Evolutionary conservation across 1,284 basidiomycete genomes (phyloP).

Genomic region (Cryptococcus wingfieldii): DNA sequence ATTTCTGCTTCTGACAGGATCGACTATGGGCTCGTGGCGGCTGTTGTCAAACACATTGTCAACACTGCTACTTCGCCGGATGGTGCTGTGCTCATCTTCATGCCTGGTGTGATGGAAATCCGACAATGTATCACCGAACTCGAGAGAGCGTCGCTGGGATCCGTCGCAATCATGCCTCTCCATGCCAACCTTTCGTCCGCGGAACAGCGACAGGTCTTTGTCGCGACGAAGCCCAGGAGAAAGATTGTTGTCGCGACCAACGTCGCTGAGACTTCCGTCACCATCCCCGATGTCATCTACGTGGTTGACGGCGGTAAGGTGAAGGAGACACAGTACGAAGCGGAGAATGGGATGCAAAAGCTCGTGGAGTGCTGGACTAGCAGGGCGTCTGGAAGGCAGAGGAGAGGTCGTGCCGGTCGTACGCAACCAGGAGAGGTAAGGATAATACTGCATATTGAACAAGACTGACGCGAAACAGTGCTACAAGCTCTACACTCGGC

Average conservation of each 20-base stretch:
- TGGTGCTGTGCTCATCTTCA: slow-evolving; percentile 77
- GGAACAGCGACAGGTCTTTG: slow-evolving; percentile 82
- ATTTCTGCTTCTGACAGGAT: slow-evolving; percentile 63
- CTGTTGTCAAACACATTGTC: slow-evolving; percentile 65
- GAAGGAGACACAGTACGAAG: slow-evolving; percentile 82
- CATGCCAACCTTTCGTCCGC: slow-evolving; percentile 84
- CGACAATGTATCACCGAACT: slow-evolving; percentile 72
- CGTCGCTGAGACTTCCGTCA: slow-evolving; percentile 83
- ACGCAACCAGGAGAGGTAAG: slow-evolving; percentile 64
- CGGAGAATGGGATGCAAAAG: slow-evolving; percentile 67
- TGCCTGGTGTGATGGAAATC: slow-evolving; percentile 84
- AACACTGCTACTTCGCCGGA: slow-evolving; percentile 50
- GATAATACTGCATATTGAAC: not conserved
- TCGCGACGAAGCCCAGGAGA: slow-evolving; percentile 61
- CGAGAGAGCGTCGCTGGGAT: slow-evolving; percentile 47
- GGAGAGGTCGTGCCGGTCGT: slow-evolving; percentile 84
- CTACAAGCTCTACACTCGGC: slow-evolving; percentile 75
- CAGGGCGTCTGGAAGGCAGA: slow-evolving; percentile 74
- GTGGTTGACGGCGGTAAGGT: slow-evolving; percentile 83
- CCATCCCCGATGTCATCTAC: slow-evolving; percentile 83
- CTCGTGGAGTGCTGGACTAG: slow-evolving; percentile 67
- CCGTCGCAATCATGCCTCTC: slow-evolving; percentile 68
- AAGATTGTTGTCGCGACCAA: slow-evolving; percentile 90
- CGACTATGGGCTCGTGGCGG: slow-evolving; percentile 73
- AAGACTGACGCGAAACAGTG: slow-evolving; percentile 41